These are phyloP conservation scores for Amanita thiersii DNA, from an alignment of 768 basidiomycete genomes.

Conservation along the genomic window DNA sequence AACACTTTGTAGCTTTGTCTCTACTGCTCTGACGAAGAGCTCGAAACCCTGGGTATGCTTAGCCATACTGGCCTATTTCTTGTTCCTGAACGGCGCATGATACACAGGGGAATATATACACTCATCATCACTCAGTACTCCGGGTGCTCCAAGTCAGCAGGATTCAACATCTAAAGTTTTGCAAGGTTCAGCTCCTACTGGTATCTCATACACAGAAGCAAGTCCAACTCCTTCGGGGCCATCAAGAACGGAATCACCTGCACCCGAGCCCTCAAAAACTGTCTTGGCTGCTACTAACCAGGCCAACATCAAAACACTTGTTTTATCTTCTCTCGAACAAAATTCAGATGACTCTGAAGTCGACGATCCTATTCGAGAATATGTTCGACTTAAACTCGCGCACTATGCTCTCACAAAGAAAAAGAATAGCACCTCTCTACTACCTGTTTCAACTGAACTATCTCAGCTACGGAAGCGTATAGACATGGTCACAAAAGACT, in stretches of 20 bases:
- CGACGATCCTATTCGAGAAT: slow-evolving; percentile 53
- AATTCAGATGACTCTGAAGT: slow-evolving; percentile 18
- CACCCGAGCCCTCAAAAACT: not conserved
- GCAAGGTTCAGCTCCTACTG: no score
- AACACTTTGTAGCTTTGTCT: slow-evolving; percentile 44
- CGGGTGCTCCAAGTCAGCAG: no score
- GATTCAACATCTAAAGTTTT: no score
- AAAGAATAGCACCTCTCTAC: slow-evolving; percentile 18
- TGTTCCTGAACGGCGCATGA: no score
- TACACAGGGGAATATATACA: no score
- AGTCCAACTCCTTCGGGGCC: no score
- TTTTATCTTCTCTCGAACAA: not conserved
- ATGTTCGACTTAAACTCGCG: slow-evolving; percentile 54
- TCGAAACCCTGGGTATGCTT: slow-evolving; percentile 36
- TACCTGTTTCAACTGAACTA: slow-evolving; percentile 14
- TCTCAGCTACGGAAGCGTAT: slow-evolving; percentile 36
- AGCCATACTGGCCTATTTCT: no score
- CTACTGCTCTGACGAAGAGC: slow-evolving; percentile 54
- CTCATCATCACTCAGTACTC: no score
- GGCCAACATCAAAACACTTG: not conserved
- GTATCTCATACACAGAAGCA: no score
- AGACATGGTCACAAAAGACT: slow-evolving; percentile 40
- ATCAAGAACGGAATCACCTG: not conserved
- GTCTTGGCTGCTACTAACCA: not conserved
- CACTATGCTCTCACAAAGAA: slow-evolving; percentile 35